These are phyloP conservation scores for Cucurbitaria berberidis DNA, from an alignment of 2,329 filamentous ascomycete species.

Conservation along the genomic window DNA sequence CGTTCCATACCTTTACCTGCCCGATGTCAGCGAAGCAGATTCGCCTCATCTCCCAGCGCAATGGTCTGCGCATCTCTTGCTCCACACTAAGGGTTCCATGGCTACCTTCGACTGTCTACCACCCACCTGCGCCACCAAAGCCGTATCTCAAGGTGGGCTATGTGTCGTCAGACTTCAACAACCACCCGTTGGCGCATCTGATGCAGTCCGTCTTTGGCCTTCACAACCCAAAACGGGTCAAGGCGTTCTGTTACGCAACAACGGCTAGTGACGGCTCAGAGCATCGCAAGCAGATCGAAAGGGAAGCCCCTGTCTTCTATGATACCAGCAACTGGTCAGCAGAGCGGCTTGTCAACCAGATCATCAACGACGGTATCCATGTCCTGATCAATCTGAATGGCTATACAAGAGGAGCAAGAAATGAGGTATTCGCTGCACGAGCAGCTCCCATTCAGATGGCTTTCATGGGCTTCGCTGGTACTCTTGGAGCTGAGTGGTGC, in stretches of 20 bases:
- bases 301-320: constrained; percentile 86
- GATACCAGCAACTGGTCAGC: constrained; percentile 88
- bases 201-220: constrained; percentile 99
- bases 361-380: constrained; percentile 86
- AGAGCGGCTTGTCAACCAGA: constrained; percentile 83
- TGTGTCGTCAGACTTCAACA: constrained; percentile 98
- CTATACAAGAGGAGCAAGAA: constrained; percentile 94
- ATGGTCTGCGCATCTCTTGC: constrained; percentile 89
- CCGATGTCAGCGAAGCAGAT: constrained; percentile 91
- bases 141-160: constrained; percentile 93
- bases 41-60: constrained; percentile 91
- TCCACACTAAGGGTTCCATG: constrained; percentile 86
- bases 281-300: constrained; percentile 91
- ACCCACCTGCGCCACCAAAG: constrained; percentile 80
- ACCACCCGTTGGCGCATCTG: constrained; percentile 92
- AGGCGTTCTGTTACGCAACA: constrained; percentile 94
- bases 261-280: constrained; percentile 87
- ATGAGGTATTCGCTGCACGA: constrained; percentile 94
- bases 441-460: constrained; percentile 98
- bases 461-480: constrained; percentile 98
- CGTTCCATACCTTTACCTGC: constrained; percentile 97
- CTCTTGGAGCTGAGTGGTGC: constrained; percentile 96
- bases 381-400: constrained; percentile 98
- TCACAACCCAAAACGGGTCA: constrained; percentile 74
- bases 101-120: constrained; percentile 80